Percentiles rank a stretch among this genome's conserved stretches.
Evolutionary conservation across 2,329 filamentous ascomycete species (phyloP).

Genomic region (Plectosphaerella cucumerina): DNA sequence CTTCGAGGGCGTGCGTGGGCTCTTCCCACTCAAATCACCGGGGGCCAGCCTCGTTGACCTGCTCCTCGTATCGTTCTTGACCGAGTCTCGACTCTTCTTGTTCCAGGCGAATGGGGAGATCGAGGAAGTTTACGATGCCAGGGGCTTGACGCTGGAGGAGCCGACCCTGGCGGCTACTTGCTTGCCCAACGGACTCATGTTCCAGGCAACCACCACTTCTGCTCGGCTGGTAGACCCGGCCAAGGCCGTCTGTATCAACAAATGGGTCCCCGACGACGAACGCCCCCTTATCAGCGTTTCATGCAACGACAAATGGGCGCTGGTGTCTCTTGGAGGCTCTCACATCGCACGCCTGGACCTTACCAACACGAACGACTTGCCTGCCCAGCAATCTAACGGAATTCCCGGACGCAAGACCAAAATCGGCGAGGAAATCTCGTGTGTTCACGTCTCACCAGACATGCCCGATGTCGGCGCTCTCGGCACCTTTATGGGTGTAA

Average conservation of each 20-base stretch:
- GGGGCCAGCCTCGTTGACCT: constrained; percentile 56
- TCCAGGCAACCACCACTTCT: constrained; percentile 9
- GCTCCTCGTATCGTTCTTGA: constrained; percentile 74
- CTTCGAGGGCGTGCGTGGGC: constrained; percentile 66
- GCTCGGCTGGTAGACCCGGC: constrained; percentile 9
- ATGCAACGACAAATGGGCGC: constrained; percentile 62
- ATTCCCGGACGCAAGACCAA: constrained; percentile 44
- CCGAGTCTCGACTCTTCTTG: constrained; percentile 76
- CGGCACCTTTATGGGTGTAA: constrained; percentile 83
- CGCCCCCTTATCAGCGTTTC: constrained; percentile 73
- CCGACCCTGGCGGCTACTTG: constrained; percentile 69
- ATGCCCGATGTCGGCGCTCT: constrained; percentile 67
- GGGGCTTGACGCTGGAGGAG: constrained; percentile 64
- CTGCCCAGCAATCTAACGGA: constrained; percentile 56
- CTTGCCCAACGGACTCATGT: constrained; percentile 22
- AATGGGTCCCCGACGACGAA: constrained; percentile 22
- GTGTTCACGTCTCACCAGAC: constrained; percentile 68
- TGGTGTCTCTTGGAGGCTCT: constrained; percentile 75
- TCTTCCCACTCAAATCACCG: constrained; percentile 64
- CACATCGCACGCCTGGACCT: constrained; percentile 66
- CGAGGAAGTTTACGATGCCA: constrained; percentile 78
- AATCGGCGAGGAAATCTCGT: constrained; percentile 71
- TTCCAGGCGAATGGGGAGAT: constrained; percentile 74
- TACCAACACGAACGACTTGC: constrained; percentile 31
- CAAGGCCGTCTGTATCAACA: constrained; percentile 11